Evolutionary conservation across 2,329 filamentous ascomycete species (phyloP).

Genomic region (Escovopsis sp.): DNA sequence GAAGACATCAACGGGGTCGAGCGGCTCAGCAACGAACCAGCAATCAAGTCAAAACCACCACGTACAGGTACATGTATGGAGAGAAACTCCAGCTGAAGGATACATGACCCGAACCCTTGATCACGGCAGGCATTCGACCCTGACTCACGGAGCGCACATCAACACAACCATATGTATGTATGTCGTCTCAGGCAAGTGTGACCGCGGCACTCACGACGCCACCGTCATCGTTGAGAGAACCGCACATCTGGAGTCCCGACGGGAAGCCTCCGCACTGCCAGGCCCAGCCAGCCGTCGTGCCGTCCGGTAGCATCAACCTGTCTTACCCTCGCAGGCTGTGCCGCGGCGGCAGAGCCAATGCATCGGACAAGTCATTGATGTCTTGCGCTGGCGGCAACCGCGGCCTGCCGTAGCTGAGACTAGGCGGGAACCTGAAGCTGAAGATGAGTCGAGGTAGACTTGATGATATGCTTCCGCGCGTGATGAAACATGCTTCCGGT

Average conservation of each 20-base stretch:
- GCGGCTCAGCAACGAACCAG: too few species aligned
- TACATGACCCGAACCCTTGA: too few species aligned
- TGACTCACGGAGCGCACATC: too few species aligned
- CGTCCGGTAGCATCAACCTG: slow-evolving; percentile 19
- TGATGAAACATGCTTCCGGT: slow-evolving; percentile 14
- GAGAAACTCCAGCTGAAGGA: too few species aligned
- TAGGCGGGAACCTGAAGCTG: slow-evolving; percentile 22
- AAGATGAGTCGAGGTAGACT: slow-evolving; percentile 17
- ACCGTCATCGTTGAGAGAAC: slow-evolving; percentile 21
- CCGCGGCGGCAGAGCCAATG: slow-evolving; percentile 24
- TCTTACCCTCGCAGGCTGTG: slow-evolving; percentile 22
- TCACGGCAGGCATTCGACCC: too few species aligned
- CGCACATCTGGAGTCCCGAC: slow-evolving; percentile 19
- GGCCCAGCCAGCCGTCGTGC: slow-evolving; percentile 18
- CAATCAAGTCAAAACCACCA: too few species aligned
- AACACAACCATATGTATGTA: slow-evolving; percentile 18
- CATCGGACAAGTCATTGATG: slow-evolving; percentile 12
- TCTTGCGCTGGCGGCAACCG: slow-evolving; percentile 16
- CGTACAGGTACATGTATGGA: too few species aligned
- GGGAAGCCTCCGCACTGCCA: slow-evolving; percentile 12
- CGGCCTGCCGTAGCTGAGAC: slow-evolving; percentile 26
- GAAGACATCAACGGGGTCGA: too few species aligned
- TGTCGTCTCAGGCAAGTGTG: slow-evolving; percentile 19
- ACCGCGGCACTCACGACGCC: slow-evolving; percentile 19
- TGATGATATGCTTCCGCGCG: slow-evolving; percentile 8